phyloP scores from a whole-genome alignment of 2,329 filamentous ascomycete genomes.

The Phialemonium atrogriseum region DNA sequence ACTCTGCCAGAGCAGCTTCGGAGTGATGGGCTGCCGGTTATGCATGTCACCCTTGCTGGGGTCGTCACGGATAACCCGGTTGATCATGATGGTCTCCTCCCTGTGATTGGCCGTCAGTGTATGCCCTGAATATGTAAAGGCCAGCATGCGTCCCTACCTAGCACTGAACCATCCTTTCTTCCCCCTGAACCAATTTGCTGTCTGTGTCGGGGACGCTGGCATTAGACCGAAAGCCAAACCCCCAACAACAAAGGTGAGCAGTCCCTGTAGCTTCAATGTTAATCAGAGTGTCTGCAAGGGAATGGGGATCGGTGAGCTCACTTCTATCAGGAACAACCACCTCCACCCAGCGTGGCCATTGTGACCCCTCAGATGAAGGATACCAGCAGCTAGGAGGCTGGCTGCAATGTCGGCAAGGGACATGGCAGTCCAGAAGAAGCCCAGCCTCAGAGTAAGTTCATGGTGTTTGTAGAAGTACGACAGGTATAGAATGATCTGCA shows the following conservation, averaged over 20 bases:
- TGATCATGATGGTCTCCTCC: conserved; percentile 52
- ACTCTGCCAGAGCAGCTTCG: conserved; percentile 34
- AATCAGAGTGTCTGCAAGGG: conserved; percentile 15
- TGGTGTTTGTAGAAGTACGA: conserved; percentile 25
- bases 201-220: conserved; percentile 32
- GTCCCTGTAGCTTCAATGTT: conserved; percentile 6
- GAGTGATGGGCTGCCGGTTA: conserved; percentile 44
- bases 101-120: conserved; percentile 11
- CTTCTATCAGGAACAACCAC: conserved; percentile 47
- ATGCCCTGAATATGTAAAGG: too few relatives aligned
- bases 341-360: conserved; percentile 24
- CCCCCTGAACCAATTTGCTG: conserved; percentile 31
- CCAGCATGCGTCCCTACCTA: too few relatives aligned
- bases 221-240: conserved; percentile 38
- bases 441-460: conserved; percentile 23
- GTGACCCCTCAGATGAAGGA: conserved; percentile 23
- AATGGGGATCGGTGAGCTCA: conserved; percentile 11
- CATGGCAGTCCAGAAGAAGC: conserved; percentile 23
- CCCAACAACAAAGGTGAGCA: conserved; percentile 24
- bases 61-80: conserved; percentile 46
- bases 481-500: conserved; percentile 24
- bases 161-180: conserved; percentile 46
- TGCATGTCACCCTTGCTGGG: conserved; percentile 49
- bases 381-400: conserved; percentile 22
- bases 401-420: conserved; percentile 21